Evolutionary conservation across 495 filamentous ascomycete species (phyloP), one percentile per base, ranked within the genome.

Genomic region (Platismatia glauca): DNA sequence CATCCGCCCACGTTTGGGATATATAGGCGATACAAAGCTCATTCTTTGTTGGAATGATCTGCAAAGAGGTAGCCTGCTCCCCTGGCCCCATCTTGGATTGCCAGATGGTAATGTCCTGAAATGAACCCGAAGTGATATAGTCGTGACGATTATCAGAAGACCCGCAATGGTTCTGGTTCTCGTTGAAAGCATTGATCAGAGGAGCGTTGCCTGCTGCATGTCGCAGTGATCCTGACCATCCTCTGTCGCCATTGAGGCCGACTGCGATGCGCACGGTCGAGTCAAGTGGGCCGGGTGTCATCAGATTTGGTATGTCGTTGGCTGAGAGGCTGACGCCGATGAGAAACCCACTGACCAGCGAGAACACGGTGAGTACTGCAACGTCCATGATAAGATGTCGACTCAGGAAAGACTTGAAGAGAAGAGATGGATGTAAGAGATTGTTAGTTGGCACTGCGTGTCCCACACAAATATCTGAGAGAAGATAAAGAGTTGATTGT

Each of bases 1-100:
- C 64, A 33, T 62, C 60, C 20, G 59, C 12, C 55, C 58, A 58
- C 15, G 33, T 62, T 13, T 60, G 64, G 3, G 59, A 11, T 24
- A 66, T 31, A 20, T 66, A 55, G 13, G 64, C 64, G 8, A 66
- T 59, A 33, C 64, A 66, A 18, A 62, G 24, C 29, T 53, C 64
- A 33, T 66, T 35, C 7, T 11, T 56, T 18, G 31, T 38, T 15
- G 63, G 58, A 15, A 55, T 44, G 35, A 64, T 31, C 31, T 64
- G 58, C 7, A 65, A 15, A 33, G 43, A 57, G 18, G 63, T 65
- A 15, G 63, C 43, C 27, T 65, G 57, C 39, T 65, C 58, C 9
- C 63, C 58, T 3, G 22, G 37, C 2, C 58, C 58, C 18, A 4
- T 3, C 1, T 11, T 11, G 1, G 5, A 8, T 31, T 50, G 58